phyloP scores from a whole-genome alignment of 208 protist species.

The Leishmania lainsoni region DNA sequence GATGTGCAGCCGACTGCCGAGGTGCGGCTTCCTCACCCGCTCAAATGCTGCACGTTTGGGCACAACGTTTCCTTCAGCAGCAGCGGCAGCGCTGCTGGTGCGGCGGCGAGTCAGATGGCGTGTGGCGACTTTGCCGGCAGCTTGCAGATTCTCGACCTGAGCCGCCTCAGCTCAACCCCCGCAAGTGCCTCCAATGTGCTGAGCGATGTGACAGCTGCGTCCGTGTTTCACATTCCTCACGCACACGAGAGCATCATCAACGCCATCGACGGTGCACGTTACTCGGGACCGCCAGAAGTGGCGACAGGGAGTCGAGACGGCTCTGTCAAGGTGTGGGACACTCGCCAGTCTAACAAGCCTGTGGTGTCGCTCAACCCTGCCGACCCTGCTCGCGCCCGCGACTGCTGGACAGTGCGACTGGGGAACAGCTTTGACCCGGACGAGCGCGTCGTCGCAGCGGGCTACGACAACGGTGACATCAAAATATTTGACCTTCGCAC shows the following conservation, averaged over 20 bases:
- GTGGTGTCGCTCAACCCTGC: conserved; percentile 84
- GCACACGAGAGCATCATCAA: conserved; percentile 95
- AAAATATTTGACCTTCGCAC: conserved; percentile 95
- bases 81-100: conserved; percentile 3
- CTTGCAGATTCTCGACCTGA: conserved; percentile 81
- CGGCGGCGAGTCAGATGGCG: conserved; percentile 31
- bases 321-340: conserved; percentile 93
- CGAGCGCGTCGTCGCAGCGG: conserved; percentile 91
- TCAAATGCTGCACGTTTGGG: conserved; percentile 94
- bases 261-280: conserved; percentile 92
- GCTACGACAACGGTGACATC: conserved; percentile 96
- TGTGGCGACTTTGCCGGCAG: conserved; percentile 90
- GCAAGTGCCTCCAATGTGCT: conserved; percentile 20
- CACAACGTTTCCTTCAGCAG: conserved; percentile 45
- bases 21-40: conserved; percentile 49
- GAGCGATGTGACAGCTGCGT: conserved; percentile 36
- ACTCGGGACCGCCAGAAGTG: conserved; percentile 85
- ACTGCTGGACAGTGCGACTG: conserved; percentile 94
- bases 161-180: conserved; percentile 34
- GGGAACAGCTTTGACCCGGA: conserved; percentile 91
- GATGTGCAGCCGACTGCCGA: conserved; percentile 70
- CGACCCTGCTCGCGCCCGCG: conserved; percentile 61
- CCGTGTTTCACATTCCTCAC: conserved; percentile 63
- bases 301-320: conserved; percentile 90
- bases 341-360: conserved; percentile 82